Conservation (phyloP, 2,329 filamentous ascomycete genomes). For the Hymenotorrendiella dingleyae region DNA sequence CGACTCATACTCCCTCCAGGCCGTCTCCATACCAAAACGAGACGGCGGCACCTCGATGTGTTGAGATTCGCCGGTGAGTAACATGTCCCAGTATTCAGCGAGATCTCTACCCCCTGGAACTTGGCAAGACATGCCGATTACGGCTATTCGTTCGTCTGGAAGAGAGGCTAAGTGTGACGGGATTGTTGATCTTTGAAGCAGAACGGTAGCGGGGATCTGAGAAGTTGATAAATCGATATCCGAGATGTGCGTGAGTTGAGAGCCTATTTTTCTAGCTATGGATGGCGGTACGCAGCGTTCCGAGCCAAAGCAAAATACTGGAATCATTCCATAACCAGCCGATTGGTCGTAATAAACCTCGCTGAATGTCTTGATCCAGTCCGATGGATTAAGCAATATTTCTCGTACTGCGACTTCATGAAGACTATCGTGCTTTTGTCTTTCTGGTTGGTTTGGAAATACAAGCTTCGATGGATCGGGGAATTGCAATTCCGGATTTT, state of each 20-base stretch:
- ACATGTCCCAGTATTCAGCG: constrained; percentile 67
- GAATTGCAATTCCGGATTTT: neutral
- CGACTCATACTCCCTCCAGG: too few relatives aligned
- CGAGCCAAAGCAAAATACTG: neutral
- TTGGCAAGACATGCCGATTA: constrained; percentile 46
- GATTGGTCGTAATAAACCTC: neutral
- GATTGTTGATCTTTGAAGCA: too few relatives aligned
- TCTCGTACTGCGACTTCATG: neutral
- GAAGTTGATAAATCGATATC: too few relatives aligned
- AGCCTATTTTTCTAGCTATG: neutral
- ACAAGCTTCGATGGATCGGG: neutral
- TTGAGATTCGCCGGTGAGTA: constrained; percentile 51
- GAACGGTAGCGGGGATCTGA: too few relatives aligned
- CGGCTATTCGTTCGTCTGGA: constrained; percentile 34
- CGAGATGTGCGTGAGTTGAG: too few relatives aligned
- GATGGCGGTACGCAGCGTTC: neutral
- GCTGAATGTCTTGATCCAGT: neutral
- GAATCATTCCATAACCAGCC: neutral
- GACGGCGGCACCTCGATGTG: constrained; percentile 27
- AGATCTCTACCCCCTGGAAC: constrained; percentile 44
- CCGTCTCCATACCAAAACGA: too few relatives aligned
- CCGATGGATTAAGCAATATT: neutral
- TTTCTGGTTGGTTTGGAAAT: neutral
- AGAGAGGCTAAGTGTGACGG: neutral
- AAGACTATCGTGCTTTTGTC: neutral